phyloP scores from a whole-genome alignment of 805 yeast species.

The Lachancea sp. region DNA sequence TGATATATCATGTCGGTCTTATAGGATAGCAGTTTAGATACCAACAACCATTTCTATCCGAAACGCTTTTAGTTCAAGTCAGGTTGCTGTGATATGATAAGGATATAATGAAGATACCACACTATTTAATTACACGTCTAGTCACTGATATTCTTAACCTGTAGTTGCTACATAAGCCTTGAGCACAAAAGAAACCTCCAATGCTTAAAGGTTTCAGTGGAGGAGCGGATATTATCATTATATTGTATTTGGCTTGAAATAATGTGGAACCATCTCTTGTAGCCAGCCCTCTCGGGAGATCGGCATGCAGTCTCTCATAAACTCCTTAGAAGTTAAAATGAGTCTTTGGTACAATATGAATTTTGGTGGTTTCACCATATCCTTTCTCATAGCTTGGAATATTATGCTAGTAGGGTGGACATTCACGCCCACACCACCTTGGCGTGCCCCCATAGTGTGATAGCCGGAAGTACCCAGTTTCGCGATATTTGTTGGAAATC shows the following conservation, averaged over 20 bases:
- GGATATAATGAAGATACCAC: too few relatives aligned
- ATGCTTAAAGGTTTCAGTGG: too few relatives aligned
- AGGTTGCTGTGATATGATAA: too few relatives aligned
- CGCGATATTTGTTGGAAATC: constrained; percentile 31
- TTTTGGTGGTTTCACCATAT: constrained; percentile 65
- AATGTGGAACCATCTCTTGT: constrained; percentile 64
- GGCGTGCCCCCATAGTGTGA: constrained; percentile 30
- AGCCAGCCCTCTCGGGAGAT: constrained; percentile 68
- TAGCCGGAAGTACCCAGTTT: constrained; percentile 27
- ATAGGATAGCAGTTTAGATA: too few relatives aligned
- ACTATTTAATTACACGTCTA: too few relatives aligned
- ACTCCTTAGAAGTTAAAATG: constrained; percentile 80
- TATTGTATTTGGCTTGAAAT: background rate
- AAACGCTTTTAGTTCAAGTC: too few relatives aligned
- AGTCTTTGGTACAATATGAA: constrained; percentile 75
- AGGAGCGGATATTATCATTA: too few relatives aligned
- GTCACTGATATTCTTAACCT: too few relatives aligned
- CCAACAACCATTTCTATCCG: too few relatives aligned
- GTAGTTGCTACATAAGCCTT: too few relatives aligned
- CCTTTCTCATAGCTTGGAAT: constrained; percentile 32
- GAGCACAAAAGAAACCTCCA: too few relatives aligned
- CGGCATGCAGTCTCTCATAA: constrained; percentile 74
- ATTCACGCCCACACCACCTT: constrained; percentile 63
- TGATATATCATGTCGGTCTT: too few relatives aligned
- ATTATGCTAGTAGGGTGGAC: constrained; percentile 84